Base-by-base conservation (phyloP, 2,329 filamentous ascomycete species). In the Whalleya microplaca region DNA sequence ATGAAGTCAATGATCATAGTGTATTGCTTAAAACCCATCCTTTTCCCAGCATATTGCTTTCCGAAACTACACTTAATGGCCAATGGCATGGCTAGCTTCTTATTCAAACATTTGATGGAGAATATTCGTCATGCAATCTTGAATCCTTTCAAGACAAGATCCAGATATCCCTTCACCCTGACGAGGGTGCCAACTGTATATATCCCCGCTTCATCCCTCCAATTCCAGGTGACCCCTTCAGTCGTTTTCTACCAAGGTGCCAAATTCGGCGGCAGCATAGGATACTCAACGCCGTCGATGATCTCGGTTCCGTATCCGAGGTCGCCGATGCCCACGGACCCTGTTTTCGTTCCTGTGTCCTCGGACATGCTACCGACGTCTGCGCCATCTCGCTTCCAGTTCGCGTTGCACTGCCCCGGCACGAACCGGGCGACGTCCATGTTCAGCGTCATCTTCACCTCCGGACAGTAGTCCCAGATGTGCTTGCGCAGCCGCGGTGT, bases 391-490 rank as follows among this genome's bases (percentile, higher is more conserved):
- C 78, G 69, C 72, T 81, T 81, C 80, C 80, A 83, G 40, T 70
- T 69, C 3, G 69, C 64, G 37, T 75, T 69, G 59, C 80, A 83
- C 7, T 74, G 63, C 6, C 80, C 80, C 1, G 79, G 80, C 4
- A 84, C 76, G 58, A 75, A 82, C 58, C 76, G 72, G 43, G 78
- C 80, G 6, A 76, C 77, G 59, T 84, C 80, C 82, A 85, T 84
- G 48, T 72, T 71, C 23, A 85, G 67, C 45, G 77, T 82, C 75
- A 84, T 81, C 73, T 84, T 84, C 27, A 85, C 75, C 66, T 85
- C 83, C 1, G 83, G 83, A 57, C 82, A 84, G 67, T 84, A 84
- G 23, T 78, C 73, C 78, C 79, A 84, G 42, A 84, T 79, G 57
- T 83, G 77, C 57, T 75, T 74, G 21, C 83, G 72, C 66, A 74